Evolutionary conservation across 2,329 filamentous ascomycete species (phyloP), one percentile per base, ranked within the genome.

Genomic region (Basipetospora chlamydospora): DNA sequence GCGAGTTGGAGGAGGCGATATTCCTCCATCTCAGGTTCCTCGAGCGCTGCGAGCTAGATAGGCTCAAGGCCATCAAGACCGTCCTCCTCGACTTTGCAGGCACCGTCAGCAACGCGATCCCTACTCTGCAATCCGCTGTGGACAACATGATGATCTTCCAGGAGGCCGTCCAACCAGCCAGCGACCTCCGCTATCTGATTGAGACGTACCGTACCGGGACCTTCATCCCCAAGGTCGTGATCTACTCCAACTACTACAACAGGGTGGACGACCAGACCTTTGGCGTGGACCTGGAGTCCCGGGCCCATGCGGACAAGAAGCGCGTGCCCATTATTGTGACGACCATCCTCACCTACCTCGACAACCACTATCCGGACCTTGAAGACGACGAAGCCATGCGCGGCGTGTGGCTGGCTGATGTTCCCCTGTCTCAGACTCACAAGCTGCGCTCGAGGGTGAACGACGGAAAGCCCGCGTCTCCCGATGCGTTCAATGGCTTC

Each of bases 91-190:
- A 98, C 60, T 96, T 98, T 57, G 95, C 88, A 4, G 90, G 90
- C 31, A 86, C 88, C 26, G 83, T 98, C 56, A 88, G 88, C 66
- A 98, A 98, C 51, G 88, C 95, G 49, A 96, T 98, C 43, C 92
- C 90, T 13, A 92, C 83, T 51, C 64, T 98, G 43, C 90, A 96
- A 59, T 88, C 88, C 41, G 86, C 87, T 0, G 86, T 98, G 17
- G 90, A 98, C 61, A 86, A 92, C 54, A 95, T 98, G 87, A 86
- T 98, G 77, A 70, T 98, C 32, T 98, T 92, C 61, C 90, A 98
- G 57, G 90, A 98, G 64, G 96, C 90, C 1, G 83, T 98, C n/a
- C 90, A 96, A 57, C 90, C 90, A 5, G 56, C 77, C 33, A 82
- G 84, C 26, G 90, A 98, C 57, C 63, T 98, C 46, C 74, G 90